phyloP scores from a whole-genome alignment of 1,139 yeast genomes.

The Wickerhamiella infanticola region DNA sequence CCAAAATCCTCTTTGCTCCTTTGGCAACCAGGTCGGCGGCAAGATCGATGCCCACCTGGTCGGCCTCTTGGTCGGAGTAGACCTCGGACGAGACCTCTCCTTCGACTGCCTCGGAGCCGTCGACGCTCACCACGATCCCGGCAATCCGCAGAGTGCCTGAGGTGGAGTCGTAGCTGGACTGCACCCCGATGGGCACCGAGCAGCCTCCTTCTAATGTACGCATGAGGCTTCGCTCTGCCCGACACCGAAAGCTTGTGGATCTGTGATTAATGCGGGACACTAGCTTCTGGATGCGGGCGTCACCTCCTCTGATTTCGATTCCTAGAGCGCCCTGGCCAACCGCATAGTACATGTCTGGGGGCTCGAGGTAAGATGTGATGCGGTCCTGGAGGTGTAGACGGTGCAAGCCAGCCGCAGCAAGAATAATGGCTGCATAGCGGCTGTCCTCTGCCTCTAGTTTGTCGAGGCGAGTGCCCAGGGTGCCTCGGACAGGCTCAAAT shows the following conservation, averaged over 20 bases:
- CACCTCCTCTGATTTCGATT: slow-evolving; percentile 66
- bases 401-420: slow-evolving; percentile 84
- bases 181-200: slow-evolving; percentile 89
- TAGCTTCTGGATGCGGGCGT: slow-evolving; percentile 40
- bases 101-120: slow-evolving; percentile 58
- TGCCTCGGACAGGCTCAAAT: slow-evolving; percentile 79
- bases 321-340: slow-evolving; percentile 98
- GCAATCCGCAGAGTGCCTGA: slow-evolving; percentile 35
- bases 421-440: slow-evolving; percentile 56
- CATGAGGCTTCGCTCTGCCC: slow-evolving; percentile 84
- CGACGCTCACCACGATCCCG: slow-evolving; percentile 73
- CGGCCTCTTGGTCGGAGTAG: slow-evolving; percentile 45
- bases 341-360: slow-evolving; percentile 87
- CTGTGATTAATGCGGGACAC: slow-evolving; percentile 49
- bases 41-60: slow-evolving; percentile 48
- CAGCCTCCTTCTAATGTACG: slow-evolving; percentile 92
- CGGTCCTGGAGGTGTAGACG: slow-evolving; percentile 58
- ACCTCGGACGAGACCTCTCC: slow-evolving; percentile 28
- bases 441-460: slow-evolving; percentile 63
- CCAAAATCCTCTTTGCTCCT: slow-evolving; percentile 77
- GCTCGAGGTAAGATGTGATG: slow-evolving; percentile 46
- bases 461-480: slow-evolving; percentile 61
- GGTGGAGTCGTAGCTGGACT: slow-evolving; percentile 21
- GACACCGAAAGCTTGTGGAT: slow-evolving; percentile 57
- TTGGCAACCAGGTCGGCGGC: slow-evolving; percentile 51